Conservation (phyloP, 202 grass and related monocot genomes). For the Bolboschoenoplectus hybrid region DNA sequence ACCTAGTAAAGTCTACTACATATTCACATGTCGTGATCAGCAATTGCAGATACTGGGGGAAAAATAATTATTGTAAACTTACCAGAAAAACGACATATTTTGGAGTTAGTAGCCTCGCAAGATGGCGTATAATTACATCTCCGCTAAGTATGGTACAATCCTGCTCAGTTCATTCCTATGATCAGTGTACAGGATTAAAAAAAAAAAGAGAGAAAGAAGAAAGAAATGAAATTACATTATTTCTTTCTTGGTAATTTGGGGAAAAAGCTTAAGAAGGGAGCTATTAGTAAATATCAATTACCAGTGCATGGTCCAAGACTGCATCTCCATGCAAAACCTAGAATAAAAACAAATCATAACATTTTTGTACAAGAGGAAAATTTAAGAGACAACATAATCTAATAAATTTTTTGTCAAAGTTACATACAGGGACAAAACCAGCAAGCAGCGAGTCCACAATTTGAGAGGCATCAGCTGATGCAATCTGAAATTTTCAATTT, state of each 20-base stretch:
- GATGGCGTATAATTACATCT: constrained; percentile 91
- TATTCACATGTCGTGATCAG: not conserved
- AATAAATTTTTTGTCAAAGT: not conserved
- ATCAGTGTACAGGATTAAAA: constrained; percentile 41
- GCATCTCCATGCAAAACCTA: constrained; percentile 98
- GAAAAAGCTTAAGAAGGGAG: not conserved
- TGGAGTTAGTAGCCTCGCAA: constrained; percentile 72
- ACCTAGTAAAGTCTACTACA: not conserved
- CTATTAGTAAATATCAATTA: constrained; percentile 42
- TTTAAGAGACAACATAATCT: constrained; percentile 17
- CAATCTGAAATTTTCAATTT: constrained; percentile 62
- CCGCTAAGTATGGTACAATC: constrained; percentile 96
- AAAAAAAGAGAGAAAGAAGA: constrained; percentile 22
- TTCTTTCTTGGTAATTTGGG: constrained; percentile 14
- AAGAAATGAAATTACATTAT: constrained; percentile 22
- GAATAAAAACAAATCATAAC: constrained; percentile 35
- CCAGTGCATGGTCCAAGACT: constrained; percentile 78
- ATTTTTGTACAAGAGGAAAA: constrained; percentile 19
- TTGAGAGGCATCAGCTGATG: constrained; percentile 70
- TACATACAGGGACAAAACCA: constrained; percentile 90
- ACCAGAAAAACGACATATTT: constrained; percentile 97
- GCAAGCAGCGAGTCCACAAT: constrained; percentile 64
- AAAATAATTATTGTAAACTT: constrained; percentile 36
- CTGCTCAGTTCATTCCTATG: constrained; percentile 59
- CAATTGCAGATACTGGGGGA: not conserved